Evolutionary conservation across 176 grass and related monocot genomes (phyloP), one percentile per base, ranked within the genome.

Genomic region (Hordeum marinum): DNA sequence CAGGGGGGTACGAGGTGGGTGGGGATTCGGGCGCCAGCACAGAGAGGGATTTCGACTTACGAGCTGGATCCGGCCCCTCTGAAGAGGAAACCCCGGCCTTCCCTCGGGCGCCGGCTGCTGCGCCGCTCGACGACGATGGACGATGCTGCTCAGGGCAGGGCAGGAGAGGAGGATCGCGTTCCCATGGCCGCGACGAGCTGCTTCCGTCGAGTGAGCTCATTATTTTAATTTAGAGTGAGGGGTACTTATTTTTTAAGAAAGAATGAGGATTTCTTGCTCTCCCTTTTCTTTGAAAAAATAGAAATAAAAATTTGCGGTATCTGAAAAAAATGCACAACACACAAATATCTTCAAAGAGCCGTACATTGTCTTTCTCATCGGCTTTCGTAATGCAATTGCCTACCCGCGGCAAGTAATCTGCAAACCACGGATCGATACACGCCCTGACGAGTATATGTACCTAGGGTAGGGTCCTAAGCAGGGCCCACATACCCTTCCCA

Each of bases 31-130:
- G 45, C 32, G 54, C 67, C 74, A 17, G 42, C 23, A 75, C 6
- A 0, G 20, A n/a, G 20, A 40, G 36, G 48, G 37, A 8, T 21
- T 55, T 52, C 3, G 39, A 75, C 87, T 85, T 68, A 89, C 87
- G 1, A 13, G 5, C 2, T 13, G 41, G 60, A 58, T 26, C 25
- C 61, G 55, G 36, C 29, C 7, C 0, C 15, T 50, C 1, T 1
- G 18, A 32, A 72, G 78, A 82, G 12, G 63, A 78, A 72, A 65
- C 57, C 63, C 52, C 39, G 72, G 70, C 15, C 6, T 40, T 55
- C 26, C 52, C 10, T 25, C 34, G 20, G 36, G 25, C 42, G 48
- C 62, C 0, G 61, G 52, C 5, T 3, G 75, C 81, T 24, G 20
- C 23, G 40, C n/a, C 11, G 69, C 3, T 61, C 7, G 74, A 41